Base-by-base conservation (phyloP, 2,329 filamentous ascomycete species). In the Colletotrichum filicis region DNA sequence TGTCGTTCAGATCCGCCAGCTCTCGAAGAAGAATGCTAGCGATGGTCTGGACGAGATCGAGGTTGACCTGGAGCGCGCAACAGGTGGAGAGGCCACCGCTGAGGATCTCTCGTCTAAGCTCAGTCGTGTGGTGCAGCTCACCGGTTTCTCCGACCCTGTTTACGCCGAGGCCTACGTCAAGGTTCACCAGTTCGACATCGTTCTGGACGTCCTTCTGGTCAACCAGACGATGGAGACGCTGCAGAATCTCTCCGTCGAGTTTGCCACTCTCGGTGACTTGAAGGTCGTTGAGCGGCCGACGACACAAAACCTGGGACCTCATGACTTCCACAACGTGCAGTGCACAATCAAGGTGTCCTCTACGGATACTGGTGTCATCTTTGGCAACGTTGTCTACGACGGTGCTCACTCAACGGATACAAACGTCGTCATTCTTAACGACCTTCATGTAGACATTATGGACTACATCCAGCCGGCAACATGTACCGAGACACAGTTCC, bases 131-230 rank as follows among this genome's bases (percentile, higher is more conserved):
- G 97, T 99, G 26, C 97, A 99, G 83, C 90, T 99, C 58, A 99
- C 97, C 22, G 97, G 97, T 74, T 99, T 99, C 89, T 98, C 97
- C 0, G 97, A 99, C 80, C 93, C 97, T 1, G 97, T 99, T 16
- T 99, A 99, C 79, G 97, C 95, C n/a, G 97, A 99, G 84, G 97
- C 97, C 5, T 99, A 99, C 79, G 96, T 99, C 80, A 98, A 97
- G 82, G 96, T 99, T 11, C 95, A 98, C 82, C 97, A 99, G 82
- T 99, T 99, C 80, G 97, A 99, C 80, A 99, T 99, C 78, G 93
- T 99, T 19, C 89, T 99, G 30, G 97, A 99, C 79, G 97, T 99
- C 9, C 90, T 99, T 3, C 88, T 99, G 26, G 97, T 99, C 79
- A 99, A 99, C 83, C 97, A 99, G 84, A 98, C 97, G 0, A 94